A percentile compares a stretch with the other conserved stretches of the same genome.
These are phyloP conservation scores for Fallopia convolvulus DNA, from an alignment of 148 eudicot genomes.

Conservation along the genomic window DNA sequence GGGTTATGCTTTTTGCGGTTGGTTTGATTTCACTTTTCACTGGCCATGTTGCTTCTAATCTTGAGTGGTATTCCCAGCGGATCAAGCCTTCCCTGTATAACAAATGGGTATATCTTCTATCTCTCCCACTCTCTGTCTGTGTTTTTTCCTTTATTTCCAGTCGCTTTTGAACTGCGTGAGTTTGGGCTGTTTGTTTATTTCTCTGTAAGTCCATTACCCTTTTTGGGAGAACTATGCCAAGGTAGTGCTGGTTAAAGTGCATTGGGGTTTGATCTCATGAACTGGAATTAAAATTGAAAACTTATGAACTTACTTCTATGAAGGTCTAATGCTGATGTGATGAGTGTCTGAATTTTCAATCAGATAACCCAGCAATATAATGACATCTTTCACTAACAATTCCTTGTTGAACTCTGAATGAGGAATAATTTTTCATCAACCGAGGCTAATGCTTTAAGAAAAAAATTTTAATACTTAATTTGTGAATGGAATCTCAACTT, in stretches of 20 bases:
- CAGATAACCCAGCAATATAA: neutral
- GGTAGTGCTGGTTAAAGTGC: neutral
- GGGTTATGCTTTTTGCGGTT: slow-evolving; percentile 66
- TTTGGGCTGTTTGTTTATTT: neutral
- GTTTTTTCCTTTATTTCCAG: neutral
- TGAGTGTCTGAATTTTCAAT: neutral
- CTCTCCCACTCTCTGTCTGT: neutral
- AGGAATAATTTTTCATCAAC: neutral
- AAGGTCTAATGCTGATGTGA: neutral
- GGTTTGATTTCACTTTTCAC: slow-evolving; percentile 87
- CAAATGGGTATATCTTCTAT: slow-evolving; percentile 38
- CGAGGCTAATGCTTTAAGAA: neutral
- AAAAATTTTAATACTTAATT: neutral
- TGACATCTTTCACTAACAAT: no score
- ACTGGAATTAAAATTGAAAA: neutral
- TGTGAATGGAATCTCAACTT: neutral
- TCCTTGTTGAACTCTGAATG: neutral
- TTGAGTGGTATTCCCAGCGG: slow-evolving; percentile 81
- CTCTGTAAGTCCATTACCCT: neutral
- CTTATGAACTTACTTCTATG: neutral
- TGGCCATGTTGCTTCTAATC: slow-evolving; percentile 93
- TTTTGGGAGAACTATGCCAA: neutral
- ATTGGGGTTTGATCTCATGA: neutral
- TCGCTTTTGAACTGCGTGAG: neutral
- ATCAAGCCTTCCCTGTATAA: slow-evolving; percentile 46